Percentiles rank a stretch among this genome's conserved stretches.
These are phyloP conservation scores for Barbatosphaeria neglecta DNA, from an alignment of 495 filamentous ascomycete genomes.

Conservation along the genomic window DNA sequence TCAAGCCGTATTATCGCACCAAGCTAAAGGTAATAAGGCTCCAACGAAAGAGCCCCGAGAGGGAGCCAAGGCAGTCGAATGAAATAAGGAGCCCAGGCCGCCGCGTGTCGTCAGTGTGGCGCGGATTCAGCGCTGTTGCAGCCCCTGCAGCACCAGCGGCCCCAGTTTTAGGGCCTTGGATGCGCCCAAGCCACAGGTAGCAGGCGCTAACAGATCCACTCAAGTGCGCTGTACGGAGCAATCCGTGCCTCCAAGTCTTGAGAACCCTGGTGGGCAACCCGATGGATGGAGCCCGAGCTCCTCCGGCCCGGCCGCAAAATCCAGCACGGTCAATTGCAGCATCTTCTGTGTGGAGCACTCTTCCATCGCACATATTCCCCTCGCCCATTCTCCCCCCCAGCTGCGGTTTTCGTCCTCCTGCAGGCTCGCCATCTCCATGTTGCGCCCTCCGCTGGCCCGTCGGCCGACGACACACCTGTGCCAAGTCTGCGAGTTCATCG, in stretches of 20 bases:
- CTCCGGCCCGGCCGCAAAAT: no score
- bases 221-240: no score
- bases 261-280: no score
- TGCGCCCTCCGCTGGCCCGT: background rate
- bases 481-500: slow-evolving; percentile 15
- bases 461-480: slow-evolving; percentile 9
- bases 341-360: no score
- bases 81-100: no score
- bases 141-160: no score
- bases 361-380: no score
- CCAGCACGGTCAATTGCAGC: no score
- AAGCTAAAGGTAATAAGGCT: background rate
- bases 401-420: background rate
- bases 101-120: background rate
- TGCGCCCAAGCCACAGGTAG: background rate
- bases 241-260: no score
- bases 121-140: background rate
- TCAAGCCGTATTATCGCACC: background rate
- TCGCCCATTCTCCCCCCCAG: background rate
- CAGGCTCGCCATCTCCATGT: background rate
- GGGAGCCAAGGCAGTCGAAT: background rate
- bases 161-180: background rate
- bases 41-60: background rate
- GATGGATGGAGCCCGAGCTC: no score
- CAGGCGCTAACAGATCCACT: no score